Evolutionary conservation across 371 early-diverging fungal species (phyloP), one percentile per base, ranked within the genome.

Genomic region (Mortierella sp.): DNA sequence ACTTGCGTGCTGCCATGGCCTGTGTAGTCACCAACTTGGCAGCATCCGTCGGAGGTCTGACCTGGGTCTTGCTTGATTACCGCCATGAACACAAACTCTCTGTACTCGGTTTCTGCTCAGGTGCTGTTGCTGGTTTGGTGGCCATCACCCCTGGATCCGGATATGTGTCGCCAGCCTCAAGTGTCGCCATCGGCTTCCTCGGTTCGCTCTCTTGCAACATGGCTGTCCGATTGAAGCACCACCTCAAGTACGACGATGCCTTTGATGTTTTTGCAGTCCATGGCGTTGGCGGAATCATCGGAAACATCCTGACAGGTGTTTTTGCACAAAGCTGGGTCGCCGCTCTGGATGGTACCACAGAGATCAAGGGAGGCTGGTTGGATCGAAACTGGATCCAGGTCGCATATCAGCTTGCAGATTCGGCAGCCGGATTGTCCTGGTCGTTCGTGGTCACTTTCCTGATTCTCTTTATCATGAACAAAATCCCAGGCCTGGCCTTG

Each of bases 61-160:
- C 96, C 16, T 97, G 97, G 96, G 85, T 94, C 62, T 48, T 90
- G 4, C 80, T 92, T 51, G 97, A 95, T 75, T 96, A 92, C 74
- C 89, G 91, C 62, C 76, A 88, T 51, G 88, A 92, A 46, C 86
- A 85, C 60, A 94, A 94, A 73, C 87, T 94, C 37, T 95, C 97
- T 30, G 93, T 92, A 26, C 83, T 97, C 30, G 95, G 93, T 15
- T 96, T 95, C 80, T 97, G 97, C 81, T 92, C 94, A 4, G 98
- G 97, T 30, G 96, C 94, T 21, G 93, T 98, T 29, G 90, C 96
- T 15, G 98, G 96, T 9, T 82, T 97, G 19, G 98, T 96, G 3
- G 90, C 93, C 16, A 96, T 97, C 66, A 97, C 98, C 0, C 98
- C 98, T 14, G 96, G 88, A 4, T 89, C 95, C 3, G 98, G 98